These are phyloP conservation scores for Chaetomium strumarium DNA, from an alignment of 2,329 filamentous ascomycete genomes.

Conservation along the genomic window DNA sequence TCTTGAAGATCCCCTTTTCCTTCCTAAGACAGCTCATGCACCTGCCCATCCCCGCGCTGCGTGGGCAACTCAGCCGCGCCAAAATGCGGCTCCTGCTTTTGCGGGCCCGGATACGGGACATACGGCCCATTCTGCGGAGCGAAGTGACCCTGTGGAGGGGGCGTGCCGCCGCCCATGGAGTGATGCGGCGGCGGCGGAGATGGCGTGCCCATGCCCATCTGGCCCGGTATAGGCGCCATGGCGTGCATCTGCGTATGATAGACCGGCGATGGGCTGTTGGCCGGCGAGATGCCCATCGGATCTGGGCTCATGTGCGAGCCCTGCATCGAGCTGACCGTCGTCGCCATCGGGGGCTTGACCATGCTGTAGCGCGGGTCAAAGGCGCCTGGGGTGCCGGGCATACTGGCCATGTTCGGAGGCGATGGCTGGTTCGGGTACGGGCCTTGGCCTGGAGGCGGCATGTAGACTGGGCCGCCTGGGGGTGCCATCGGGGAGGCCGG, in stretches of 20 bases:
- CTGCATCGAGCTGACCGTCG: slow-evolving; percentile 3
- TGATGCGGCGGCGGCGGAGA: neutral
- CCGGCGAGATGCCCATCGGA: neutral
- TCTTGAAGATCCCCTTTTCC: neutral
- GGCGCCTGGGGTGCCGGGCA: neutral
- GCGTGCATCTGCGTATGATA: slow-evolving; percentile 1
- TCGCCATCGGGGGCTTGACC: slow-evolving; percentile 5
- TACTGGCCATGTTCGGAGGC: neutral
- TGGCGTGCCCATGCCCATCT: neutral
- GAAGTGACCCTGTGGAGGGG: neutral
- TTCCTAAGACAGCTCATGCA: slow-evolving; percentile 15
- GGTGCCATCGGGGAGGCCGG: neutral
- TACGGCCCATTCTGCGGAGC: neutral
- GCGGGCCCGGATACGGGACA: slow-evolving; percentile 2
- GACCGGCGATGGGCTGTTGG: slow-evolving; percentile 1
- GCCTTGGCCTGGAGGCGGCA: slow-evolving; percentile 1
- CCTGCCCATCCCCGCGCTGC: slow-evolving; percentile 16
- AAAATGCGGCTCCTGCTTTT: neutral
- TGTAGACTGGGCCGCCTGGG: neutral
- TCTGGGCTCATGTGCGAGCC: neutral
- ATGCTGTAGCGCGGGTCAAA: slow-evolving; percentile 11
- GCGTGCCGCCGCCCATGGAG: neutral
- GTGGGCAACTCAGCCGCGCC: slow-evolving; percentile 11
- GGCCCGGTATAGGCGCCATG: neutral
- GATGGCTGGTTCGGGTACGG: neutral